Base-by-base conservation (phyloP, 2,329 filamentous ascomycete genomes). In the Apiospora marii region DNA sequence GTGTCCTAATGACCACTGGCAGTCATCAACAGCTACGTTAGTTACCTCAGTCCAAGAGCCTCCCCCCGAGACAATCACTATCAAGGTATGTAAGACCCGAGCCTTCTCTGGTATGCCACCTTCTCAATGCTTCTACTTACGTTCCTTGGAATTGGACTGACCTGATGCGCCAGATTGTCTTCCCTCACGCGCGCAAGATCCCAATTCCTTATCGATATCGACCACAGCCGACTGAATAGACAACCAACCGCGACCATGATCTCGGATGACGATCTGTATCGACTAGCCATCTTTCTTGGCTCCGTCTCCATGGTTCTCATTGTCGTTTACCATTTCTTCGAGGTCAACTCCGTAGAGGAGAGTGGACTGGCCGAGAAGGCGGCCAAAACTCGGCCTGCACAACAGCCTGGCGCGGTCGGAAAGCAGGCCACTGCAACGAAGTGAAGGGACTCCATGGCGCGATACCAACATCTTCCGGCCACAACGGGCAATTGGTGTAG, bases 321-420 rank as follows among this genome's bases (percentile, higher is more conserved):
- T 76, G 91, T 99, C 43, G 85, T 97, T 41, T 98, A 99, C 85
- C 95, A 98, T 84, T 98, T 97, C 85, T 91, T 99, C 79, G 96
- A 98, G 83, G 90, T 98, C 86, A 98, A 99, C 81, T 90, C 94
- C n/a, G 87, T 78, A 72, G 81, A 83, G 19, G 75, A 77, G 30
- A 75, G 73, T 67, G 72, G 76, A 30, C 75, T 77, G 61, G 73
- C 74, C 67, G 75, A 80, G 68, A 79, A 81, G 70, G 74, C 77
- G 19, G 71, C 76, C 68, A 79, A 80, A 72, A 76, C 80, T 46
- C 79, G 76, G 58, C 76, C 77, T 10, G 74, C 78, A 24, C 76
- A 77, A 73, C 73, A 76, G 74, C 53, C 76, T 24, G 48, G 76
- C 68, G 72, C 78, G 2, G 74, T 74, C 19, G 75, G 74, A 71